A percentile compares a stretch with the other conserved stretches of the same genome.
Evolutionary conservation across 1,139 yeast genomes (phyloP).

Genomic region (Pichia terricola): DNA sequence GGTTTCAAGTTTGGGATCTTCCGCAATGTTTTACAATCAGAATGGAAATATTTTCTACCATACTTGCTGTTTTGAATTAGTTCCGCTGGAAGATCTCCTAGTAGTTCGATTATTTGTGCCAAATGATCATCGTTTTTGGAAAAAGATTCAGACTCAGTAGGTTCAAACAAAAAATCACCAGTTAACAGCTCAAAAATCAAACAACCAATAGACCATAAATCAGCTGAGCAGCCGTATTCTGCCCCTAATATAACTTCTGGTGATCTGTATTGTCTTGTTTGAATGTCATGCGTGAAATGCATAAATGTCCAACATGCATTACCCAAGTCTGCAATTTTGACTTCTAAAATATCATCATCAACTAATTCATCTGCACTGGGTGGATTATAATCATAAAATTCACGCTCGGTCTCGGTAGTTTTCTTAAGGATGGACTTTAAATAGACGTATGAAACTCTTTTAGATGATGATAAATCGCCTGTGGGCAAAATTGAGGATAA

Average conservation of each 20-base stretch:
- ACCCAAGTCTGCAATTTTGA: conserved; percentile 78
- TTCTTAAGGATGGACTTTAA: conserved; percentile 18
- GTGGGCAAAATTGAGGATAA: too few relatives aligned
- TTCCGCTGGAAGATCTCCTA: conserved; percentile 51
- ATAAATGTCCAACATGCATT: conserved; percentile 69
- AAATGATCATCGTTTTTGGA: conserved; percentile 77
- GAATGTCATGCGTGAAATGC: conserved; percentile 78
- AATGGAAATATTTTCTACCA: conserved; percentile 44
- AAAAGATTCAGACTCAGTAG: conserved; percentile 56
- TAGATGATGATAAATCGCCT: neutral
- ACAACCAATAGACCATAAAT: conserved; percentile 80
- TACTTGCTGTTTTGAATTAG: conserved; percentile 45
- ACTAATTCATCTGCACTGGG: conserved; percentile 26
- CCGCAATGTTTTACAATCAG: conserved; percentile 37
- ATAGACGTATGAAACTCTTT: conserved; percentile 18
- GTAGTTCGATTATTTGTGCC: conserved; percentile 71
- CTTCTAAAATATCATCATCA: conserved; percentile 35
- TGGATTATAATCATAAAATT: conserved; percentile 21
- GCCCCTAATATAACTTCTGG: conserved; percentile 69
- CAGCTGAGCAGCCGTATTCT: conserved; percentile 77
- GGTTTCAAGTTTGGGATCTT: conserved; percentile 57
- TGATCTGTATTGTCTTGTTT: conserved; percentile 77
- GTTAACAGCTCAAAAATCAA: conserved; percentile 71
- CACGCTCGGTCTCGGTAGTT: conserved; percentile 16
- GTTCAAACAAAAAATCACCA: conserved; percentile 80